Evolutionary conservation across 495 filamentous ascomycete genomes (phyloP).

Genomic region (Ramalina intermedia): DNA sequence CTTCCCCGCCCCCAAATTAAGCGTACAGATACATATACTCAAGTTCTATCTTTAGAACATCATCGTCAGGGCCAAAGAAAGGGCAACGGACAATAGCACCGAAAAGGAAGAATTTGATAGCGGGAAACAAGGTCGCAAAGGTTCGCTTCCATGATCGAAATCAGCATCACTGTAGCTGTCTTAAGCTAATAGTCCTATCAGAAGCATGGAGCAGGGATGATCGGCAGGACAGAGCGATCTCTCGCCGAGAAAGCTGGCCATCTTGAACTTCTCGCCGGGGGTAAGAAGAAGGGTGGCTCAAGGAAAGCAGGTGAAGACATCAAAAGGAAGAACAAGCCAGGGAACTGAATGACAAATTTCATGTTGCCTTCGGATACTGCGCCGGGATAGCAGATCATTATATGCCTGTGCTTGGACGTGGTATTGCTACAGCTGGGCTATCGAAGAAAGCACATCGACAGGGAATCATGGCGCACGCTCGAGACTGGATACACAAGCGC

Average conservation of each 20-base stretch:
- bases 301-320: neutral
- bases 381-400: no score
- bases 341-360: neutral
- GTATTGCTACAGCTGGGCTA: neutral
- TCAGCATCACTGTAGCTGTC: neutral
- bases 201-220: constrained; percentile 33
- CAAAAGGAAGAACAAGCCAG: constrained; percentile 2
- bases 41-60: neutral
- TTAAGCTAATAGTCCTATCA: constrained; percentile 40
- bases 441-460: neutral
- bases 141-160: constrained; percentile 20
- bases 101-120: constrained; percentile 46
- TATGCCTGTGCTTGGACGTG: no score
- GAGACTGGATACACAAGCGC: neutral
- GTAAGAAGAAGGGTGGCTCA: constrained; percentile 14
- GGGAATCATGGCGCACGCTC: neutral
- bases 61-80: constrained; percentile 29
- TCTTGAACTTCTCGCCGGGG: constrained; percentile 18
- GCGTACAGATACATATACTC: neutral
- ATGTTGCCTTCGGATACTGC: no score
- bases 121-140: constrained; percentile 48
- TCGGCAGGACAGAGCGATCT: constrained; percentile 45
- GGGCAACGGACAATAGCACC: constrained; percentile 51
- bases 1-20: neutral
- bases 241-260: constrained; percentile 59